Conservation (phyloP, 176 grass and related monocot genomes). For the Eragrostis nindensis region DNA sequence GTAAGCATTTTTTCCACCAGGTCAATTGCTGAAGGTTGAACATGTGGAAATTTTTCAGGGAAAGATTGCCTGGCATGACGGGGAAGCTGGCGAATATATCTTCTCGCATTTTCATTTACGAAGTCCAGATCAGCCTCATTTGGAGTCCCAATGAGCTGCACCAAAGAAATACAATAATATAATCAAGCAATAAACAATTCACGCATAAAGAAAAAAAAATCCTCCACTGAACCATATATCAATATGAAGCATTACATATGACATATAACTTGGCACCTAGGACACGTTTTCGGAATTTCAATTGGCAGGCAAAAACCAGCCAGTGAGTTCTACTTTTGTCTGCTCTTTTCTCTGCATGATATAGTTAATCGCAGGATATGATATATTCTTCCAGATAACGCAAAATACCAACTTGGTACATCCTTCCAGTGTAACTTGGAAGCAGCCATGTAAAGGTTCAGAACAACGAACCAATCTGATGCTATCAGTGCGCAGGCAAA, state of each 20-base stretch:
- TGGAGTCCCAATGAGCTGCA: slow-evolving; percentile 93
- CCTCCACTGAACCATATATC: slow-evolving; percentile 1
- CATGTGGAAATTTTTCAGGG: slow-evolving; percentile 88
- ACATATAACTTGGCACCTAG: background rate
- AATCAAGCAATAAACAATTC: slow-evolving; percentile 21
- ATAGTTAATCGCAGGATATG: slow-evolving; percentile 6
- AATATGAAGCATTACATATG: slow-evolving; percentile 5
- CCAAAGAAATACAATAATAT: slow-evolving; percentile 17
- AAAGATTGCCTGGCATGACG: slow-evolving; percentile 79
- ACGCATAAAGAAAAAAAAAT: slow-evolving; percentile 3
- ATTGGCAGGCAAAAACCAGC: background rate
- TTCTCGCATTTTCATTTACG: slow-evolving; percentile 99
- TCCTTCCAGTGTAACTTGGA: background rate
- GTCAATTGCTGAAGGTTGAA: slow-evolving; percentile 89
- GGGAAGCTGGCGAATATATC: slow-evolving; percentile 86
- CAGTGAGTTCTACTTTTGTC: background rate
- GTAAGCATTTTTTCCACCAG: slow-evolving; percentile 97
- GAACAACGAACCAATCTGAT: background rate
- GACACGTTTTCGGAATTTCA: background rate
- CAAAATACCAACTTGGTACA: background rate
- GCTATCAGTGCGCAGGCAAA: background rate
- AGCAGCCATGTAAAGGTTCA: background rate
- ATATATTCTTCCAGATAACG: background rate
- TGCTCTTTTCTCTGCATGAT: background rate
- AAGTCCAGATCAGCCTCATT: slow-evolving; percentile 88